Base-by-base conservation (phyloP, 306 rosid species). In the Sphenostylis stenocarpa region DNA sequence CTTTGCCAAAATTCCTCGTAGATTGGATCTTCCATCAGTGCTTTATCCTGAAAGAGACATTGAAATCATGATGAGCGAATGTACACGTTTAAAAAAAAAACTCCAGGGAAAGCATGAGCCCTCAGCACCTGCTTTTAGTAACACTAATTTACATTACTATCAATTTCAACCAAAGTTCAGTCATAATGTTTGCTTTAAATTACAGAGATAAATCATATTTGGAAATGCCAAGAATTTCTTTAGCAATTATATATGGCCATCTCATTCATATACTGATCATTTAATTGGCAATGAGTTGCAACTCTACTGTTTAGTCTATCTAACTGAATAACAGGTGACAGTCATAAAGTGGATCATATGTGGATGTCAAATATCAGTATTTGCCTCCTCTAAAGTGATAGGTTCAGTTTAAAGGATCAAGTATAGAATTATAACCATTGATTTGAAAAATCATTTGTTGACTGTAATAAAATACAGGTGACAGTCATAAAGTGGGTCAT, bases 1-100 rank as follows among this genome's bases (percentile, higher is more conserved):
- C 97, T 90, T 84, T 92, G 98, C 98, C 98, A 95, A 83, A 95
- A 92, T 76, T 88, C 97, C 86, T 95, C 98, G 70, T 92, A 81
- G 76, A 95, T 80, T 58, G 98, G 98, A 79, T 92, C 97, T 85
- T 95, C 98, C 70, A 92, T 80, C 73, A 95, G 80, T 65, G 97
- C 97, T 82, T 82, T 95, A 73, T 95, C 98, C 98, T 95, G 86
- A 60, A 58, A 81, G 68, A 28, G 31, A 48, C 38, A 75, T 41
- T 66, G 20, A 55, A 21, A 72, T 76, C 65, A 66, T 82, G 41
- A 31, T 56, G 45, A 77, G 63, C 48, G 61, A 17, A 41, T 60
- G 48, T 26, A 71, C 61, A 63, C 26, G 58, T 72, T 7, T 23
- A 49, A 56, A 34, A 57, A 31, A 16, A 44, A 65, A 72, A 48